These are phyloP conservation scores for Penicillium sp. DNA, from an alignment of 2,329 filamentous ascomycete genomes.

Conservation along the genomic window DNA sequence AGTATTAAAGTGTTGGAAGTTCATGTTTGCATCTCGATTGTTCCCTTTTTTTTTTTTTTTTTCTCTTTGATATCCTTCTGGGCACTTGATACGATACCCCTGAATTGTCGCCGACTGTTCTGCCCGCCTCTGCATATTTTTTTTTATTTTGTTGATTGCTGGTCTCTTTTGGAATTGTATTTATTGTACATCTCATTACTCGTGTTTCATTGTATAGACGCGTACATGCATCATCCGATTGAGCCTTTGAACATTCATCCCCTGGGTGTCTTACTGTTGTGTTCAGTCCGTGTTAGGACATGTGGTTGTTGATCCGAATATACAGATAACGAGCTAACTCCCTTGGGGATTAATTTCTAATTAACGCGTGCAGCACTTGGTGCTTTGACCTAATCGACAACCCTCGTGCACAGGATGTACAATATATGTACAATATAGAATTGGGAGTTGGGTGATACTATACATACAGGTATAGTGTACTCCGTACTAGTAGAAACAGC, in stretches of 20 bases:
- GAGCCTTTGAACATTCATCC: not conserved
- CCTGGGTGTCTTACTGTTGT: not conserved
- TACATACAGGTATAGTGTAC: not conserved
- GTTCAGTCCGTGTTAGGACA: constrained; percentile 9
- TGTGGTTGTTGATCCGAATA: constrained; percentile 16
- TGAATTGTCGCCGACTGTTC: constrained; percentile 24
- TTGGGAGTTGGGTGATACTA: not conserved
- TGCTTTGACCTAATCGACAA: not conserved
- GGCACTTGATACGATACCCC: constrained; percentile 31
- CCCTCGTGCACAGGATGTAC: not conserved
- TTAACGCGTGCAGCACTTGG: not conserved
- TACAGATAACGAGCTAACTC: not conserved
- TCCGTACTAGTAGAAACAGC: not conserved
- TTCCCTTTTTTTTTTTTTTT: constrained; percentile 14
- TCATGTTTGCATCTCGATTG: constrained; percentile 15
- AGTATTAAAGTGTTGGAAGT: not conserved
- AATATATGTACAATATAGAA: not conserved
- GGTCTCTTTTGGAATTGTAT: constrained; percentile 19
- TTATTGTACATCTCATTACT: constrained; percentile 7
- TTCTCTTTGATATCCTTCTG: constrained; percentile 27
- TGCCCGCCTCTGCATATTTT: constrained; percentile 19
- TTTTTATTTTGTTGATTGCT: constrained; percentile 7
- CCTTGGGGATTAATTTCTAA: not conserved
- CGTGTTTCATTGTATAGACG: constrained; percentile 8
- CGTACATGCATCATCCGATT: constrained; percentile 6